These are phyloP conservation scores for Aureobasidium namibiae DNA, from an alignment of 2,329 filamentous ascomycete genomes.

Conservation along the genomic window DNA sequence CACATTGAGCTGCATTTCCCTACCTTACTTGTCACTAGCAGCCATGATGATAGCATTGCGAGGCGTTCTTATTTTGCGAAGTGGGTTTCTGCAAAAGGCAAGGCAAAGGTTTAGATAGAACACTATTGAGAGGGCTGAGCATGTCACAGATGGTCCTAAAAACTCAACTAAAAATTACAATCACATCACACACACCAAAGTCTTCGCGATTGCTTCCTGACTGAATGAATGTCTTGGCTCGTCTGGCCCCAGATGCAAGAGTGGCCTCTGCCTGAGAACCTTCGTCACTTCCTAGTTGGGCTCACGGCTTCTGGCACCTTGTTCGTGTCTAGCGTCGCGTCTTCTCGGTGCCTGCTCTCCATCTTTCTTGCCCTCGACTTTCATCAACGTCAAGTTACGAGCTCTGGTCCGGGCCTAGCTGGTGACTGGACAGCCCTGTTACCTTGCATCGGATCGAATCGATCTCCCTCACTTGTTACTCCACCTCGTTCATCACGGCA, in stretches of 20 bases:
- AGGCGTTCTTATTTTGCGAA: constrained; percentile 7
- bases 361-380: neutral
- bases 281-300: neutral
- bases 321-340: neutral
- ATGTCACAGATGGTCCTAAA: constrained; percentile 1
- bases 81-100: constrained; percentile 5
- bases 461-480: no score
- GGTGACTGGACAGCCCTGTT: no score
- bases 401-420: no score
- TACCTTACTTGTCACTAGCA: constrained; percentile 2
- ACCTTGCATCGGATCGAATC: no score
- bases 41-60: constrained; percentile 7
- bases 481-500: no score
- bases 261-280: no score
- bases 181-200: neutral
- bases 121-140: neutral
- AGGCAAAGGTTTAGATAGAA: constrained; percentile 4
- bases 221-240: no score
- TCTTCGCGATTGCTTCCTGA: no score
- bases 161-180: neutral
- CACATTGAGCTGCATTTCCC: neutral
- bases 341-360: neutral
- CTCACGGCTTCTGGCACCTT: neutral
- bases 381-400: neutral
- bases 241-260: no score